Percentiles rank a stretch among this genome's conserved stretches.
Evolutionary conservation across 768 basidiomycete species (phyloP).

Genomic region (Kwoniella sp.): DNA sequence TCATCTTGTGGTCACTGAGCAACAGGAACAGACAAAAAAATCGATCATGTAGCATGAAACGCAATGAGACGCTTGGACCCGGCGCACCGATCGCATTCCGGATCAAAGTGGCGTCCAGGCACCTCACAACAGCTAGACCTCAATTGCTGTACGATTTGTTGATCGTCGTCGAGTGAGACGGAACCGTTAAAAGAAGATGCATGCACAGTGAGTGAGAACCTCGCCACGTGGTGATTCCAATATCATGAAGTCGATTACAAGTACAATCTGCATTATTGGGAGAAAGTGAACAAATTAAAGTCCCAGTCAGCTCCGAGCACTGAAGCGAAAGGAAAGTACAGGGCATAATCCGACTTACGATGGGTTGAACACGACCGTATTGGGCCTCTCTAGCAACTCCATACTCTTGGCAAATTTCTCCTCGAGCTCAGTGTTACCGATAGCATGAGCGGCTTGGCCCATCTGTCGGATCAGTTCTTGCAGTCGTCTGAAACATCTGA

Average conservation of each 20-base stretch:
- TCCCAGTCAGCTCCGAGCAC: not conserved
- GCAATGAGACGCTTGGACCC: constrained; percentile 8
- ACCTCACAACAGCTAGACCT: not conserved
- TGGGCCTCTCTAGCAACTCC: constrained; percentile 90
- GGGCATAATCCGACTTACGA: constrained; percentile 40
- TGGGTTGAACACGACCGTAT: constrained; percentile 68
- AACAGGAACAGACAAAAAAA: not conserved
- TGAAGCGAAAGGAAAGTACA: not conserved
- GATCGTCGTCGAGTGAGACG: not conserved
- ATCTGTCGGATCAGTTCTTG: constrained; percentile 95
- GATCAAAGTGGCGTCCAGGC: not conserved
- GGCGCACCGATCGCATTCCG: not conserved
- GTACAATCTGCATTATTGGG: constrained; percentile 11
- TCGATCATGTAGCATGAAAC: not conserved
- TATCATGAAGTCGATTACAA: too few species aligned
- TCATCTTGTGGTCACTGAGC: too few species aligned
- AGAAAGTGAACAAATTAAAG: not conserved
- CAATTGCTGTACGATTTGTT: not conserved
- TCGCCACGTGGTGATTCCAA: not conserved
- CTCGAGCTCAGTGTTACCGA: constrained; percentile 89
- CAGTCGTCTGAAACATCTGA: constrained; percentile 90
- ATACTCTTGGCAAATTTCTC: constrained; percentile 90
- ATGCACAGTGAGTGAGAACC: not conserved
- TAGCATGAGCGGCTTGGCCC: constrained; percentile 83
- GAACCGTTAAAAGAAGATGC: not conserved